Evolutionary conservation across 352 stramenopile genomes (phyloP).

Genomic region (Phytophthora cajani): DNA sequence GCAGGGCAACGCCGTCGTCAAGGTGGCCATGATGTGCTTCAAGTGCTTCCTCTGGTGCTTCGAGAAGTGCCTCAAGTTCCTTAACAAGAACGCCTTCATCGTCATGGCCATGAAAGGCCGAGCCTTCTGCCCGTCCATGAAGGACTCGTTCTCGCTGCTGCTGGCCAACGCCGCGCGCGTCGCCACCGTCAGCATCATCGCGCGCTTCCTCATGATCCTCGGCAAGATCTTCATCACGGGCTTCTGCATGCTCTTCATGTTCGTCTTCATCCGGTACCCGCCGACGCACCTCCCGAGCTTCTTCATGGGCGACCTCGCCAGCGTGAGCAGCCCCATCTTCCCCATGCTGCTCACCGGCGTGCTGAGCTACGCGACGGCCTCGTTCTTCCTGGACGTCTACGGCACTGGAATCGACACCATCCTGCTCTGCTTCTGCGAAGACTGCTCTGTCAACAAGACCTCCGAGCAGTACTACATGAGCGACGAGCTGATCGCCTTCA

Average conservation of each 20-base stretch:
- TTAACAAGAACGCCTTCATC: conserved; percentile 92
- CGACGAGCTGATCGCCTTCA: conserved; percentile 81
- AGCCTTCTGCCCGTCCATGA: conserved; percentile 90
- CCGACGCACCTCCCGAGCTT: conserved; percentile 65
- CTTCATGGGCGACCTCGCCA: conserved; percentile 72
- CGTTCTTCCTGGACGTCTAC: conserved; percentile 86
- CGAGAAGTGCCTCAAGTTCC: conserved; percentile 91
- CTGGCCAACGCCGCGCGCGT: conserved; percentile 94
- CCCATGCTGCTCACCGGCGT: conserved; percentile 79
- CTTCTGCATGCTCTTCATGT: conserved; percentile 84
- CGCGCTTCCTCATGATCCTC: conserved; percentile 85
- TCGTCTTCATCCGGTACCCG: conserved; percentile 78
- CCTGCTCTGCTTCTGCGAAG: conserved; percentile 88
- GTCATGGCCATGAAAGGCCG: conserved; percentile 88
- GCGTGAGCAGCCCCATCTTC: conserved; percentile 79
- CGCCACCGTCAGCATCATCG: conserved; percentile 83
- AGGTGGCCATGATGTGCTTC: conserved; percentile 88
- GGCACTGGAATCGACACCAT: conserved; percentile 87
- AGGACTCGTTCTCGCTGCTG: conserved; percentile 96
- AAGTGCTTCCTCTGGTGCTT: conserved; percentile 90
- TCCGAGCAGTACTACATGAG: conserved; percentile 87
- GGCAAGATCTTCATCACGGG: conserved; percentile 89
- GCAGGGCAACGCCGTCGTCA: conserved; percentile 68
- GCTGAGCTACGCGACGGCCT: conserved; percentile 72
- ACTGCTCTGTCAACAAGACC: conserved; percentile 83